Conservation (phyloP, 768 basidiomycete species). For the Podaxis sp. region DNA sequence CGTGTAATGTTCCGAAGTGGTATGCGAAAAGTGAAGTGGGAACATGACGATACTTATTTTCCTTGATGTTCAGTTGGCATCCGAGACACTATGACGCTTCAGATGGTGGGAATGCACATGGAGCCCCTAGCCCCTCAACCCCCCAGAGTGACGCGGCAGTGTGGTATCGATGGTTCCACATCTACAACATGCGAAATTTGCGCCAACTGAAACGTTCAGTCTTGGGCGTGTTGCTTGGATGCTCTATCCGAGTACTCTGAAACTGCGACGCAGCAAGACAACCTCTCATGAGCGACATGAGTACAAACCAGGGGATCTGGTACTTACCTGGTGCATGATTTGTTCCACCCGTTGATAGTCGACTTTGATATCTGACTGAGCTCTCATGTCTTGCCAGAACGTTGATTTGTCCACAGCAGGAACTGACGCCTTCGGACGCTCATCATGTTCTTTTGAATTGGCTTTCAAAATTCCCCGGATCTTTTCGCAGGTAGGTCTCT, state of each 20-base stretch:
- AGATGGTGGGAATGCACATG: too few species aligned
- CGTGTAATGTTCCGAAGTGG: too few species aligned
- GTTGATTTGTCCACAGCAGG: neutral
- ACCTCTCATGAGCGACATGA: neutral
- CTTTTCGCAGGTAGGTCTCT: neutral
- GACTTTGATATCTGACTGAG: neutral
- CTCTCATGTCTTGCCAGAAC: neutral
- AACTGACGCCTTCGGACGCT: neutral
- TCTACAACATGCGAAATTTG: neutral
- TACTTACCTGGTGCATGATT: neutral
- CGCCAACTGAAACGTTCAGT: neutral
- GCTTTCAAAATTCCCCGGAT: neutral
- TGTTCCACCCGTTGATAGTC: neutral
- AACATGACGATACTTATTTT: too few species aligned
- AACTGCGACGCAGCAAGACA: neutral
- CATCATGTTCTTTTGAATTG: neutral
- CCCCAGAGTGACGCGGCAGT: too few species aligned
- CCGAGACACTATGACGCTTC: too few species aligned
- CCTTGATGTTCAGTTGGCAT: too few species aligned
- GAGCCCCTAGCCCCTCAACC: too few species aligned
- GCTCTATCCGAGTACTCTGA: neutral
- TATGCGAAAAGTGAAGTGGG: too few species aligned
- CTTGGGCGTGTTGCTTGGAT: neutral
- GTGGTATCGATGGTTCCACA: too few species aligned
- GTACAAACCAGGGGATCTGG: neutral